Percentiles rank a stretch among this genome's conserved stretches.
phyloP scores from a whole-genome alignment of 805 yeast genomes.

The Candida taoyuanica region DNA sequence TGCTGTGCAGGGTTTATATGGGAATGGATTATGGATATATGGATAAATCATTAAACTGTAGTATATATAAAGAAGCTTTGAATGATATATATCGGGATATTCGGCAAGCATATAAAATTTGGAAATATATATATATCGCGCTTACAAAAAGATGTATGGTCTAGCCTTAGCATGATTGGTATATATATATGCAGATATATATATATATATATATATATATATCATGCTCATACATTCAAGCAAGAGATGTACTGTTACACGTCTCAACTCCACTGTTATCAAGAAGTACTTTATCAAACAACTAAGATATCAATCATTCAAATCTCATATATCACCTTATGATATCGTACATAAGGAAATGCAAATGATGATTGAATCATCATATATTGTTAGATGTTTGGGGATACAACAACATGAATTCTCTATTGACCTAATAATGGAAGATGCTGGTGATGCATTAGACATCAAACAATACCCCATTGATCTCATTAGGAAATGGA shows the following conservation, averaged over 20 bases:
- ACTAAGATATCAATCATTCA: slow-evolving; percentile 2
- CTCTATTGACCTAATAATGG: slow-evolving; percentile 7
- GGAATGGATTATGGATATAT: too few species aligned
- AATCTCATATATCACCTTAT: background rate
- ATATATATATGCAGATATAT: too few species aligned
- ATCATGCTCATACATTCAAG: slow-evolving; percentile 1
- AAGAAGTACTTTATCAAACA: slow-evolving; percentile 9
- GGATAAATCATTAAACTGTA: too few species aligned
- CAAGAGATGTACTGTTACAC: slow-evolving; percentile 4
- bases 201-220: too few species aligned
- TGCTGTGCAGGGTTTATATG: too few species aligned
- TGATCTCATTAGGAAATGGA: slow-evolving; percentile 4
- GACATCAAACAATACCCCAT: slow-evolving; percentile 4
- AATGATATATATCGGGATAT: too few species aligned
- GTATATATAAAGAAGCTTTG: too few species aligned
- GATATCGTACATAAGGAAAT: slow-evolving; percentile 2
- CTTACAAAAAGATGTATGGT: slow-evolving; percentile 35
- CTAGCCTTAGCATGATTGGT: too few species aligned
- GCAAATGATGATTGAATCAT: slow-evolving; percentile 2
- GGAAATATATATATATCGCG: too few species aligned
- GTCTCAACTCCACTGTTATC: background rate
- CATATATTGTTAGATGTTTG: background rate
- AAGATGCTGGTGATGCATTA: slow-evolving; percentile 8
- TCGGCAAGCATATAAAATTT: too few species aligned
- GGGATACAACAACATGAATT: slow-evolving; percentile 3